These are phyloP conservation scores for Cetradonia linearis DNA, from an alignment of 495 filamentous ascomycete genomes.

Conservation along the genomic window DNA sequence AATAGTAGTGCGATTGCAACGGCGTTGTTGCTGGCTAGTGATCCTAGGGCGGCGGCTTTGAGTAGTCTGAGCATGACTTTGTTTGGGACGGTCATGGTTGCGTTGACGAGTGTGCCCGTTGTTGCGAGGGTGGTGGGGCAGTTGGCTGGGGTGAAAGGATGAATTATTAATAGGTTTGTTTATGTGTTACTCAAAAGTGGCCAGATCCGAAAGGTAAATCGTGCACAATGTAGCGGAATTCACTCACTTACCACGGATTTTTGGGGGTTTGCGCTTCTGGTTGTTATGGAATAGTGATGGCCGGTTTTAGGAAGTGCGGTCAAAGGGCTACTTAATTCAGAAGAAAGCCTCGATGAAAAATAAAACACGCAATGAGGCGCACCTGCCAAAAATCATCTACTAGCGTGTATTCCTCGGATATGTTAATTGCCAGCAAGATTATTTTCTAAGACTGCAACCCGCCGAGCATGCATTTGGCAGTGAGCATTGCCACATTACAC, in stretches of 20 bases:
- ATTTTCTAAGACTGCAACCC: neutral
- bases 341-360: too few species aligned
- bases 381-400: neutral
- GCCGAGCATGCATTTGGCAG: constrained; percentile 2
- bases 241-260: too few species aligned
- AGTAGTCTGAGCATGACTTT: constrained; percentile 44
- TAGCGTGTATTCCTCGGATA: neutral
- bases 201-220: too few species aligned
- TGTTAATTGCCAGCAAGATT: neutral
- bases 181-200: neutral
- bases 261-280: too few species aligned
- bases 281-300: too few species aligned
- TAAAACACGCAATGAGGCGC: too few species aligned
- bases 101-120: constrained; percentile 40
- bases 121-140: constrained; percentile 25
- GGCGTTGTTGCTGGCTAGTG: constrained; percentile 39
- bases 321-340: too few species aligned
- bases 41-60: constrained; percentile 45
- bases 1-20: constrained; percentile 46
- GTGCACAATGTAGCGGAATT: too few species aligned
- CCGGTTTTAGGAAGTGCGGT: too few species aligned
- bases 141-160: constrained; percentile 5
- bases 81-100: constrained; percentile 44
- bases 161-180: neutral
- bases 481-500: neutral